Evolutionary conservation across 2,329 filamentous ascomycete genomes (phyloP).

Genomic region (Beauveria sp.): DNA sequence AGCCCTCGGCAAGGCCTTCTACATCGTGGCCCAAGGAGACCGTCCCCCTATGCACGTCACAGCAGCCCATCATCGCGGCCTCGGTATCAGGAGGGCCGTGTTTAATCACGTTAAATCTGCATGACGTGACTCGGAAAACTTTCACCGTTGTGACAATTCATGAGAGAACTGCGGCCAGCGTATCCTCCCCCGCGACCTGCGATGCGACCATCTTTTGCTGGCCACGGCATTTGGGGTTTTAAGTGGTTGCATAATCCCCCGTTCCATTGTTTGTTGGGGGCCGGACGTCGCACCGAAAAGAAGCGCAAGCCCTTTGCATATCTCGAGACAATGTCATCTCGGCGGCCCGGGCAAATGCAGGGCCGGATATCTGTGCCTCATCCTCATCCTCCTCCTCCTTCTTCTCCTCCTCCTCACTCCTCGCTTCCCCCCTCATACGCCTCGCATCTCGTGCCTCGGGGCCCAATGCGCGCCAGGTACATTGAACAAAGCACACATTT

Average conservation of each 20-base stretch:
- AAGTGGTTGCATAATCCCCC: neutral
- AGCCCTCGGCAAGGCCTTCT: too few relatives aligned
- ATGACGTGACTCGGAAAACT: neutral
- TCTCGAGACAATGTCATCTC: conserved; percentile 1
- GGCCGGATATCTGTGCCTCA: neutral
- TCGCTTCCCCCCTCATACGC: neutral
- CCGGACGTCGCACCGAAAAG: neutral
- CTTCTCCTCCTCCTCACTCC: too few relatives aligned
- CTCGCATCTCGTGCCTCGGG: neutral
- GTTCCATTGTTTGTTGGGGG: neutral
- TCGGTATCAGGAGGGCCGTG: neutral
- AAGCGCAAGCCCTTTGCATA: neutral
- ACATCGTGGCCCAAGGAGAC: neutral
- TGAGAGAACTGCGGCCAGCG: neutral
- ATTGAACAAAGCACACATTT: neutral
- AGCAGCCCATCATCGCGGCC: neutral
- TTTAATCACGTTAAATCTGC: neutral
- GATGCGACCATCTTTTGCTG: neutral
- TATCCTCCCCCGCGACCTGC: neutral
- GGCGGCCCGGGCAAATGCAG: neutral
- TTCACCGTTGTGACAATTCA: neutral
- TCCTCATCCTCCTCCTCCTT: neutral
- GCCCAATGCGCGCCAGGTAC: neutral
- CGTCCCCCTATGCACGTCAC: neutral
- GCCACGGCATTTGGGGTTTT: neutral